These are phyloP conservation scores for Microthyrium microscopicum DNA, from an alignment of 2,329 filamentous ascomycete genomes.

Conservation along the genomic window DNA sequence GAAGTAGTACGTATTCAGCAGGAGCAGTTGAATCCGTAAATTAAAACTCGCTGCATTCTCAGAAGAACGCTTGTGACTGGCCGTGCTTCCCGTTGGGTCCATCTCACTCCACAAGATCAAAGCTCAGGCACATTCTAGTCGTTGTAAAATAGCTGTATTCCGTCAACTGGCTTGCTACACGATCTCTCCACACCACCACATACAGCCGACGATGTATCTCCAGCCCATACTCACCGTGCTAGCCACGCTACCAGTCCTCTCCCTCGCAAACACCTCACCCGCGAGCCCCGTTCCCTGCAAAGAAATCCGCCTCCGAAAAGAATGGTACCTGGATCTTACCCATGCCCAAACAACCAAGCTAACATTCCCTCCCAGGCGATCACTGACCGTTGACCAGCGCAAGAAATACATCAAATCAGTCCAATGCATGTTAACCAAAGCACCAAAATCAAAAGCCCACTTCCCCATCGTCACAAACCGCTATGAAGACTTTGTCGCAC, in stretches of 20 bases:
- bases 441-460: slow-evolving; percentile 1
- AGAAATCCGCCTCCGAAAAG: not conserved
- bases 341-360: no score
- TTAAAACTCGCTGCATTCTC: no score
- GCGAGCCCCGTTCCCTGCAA: not conserved
- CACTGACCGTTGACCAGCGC: slow-evolving; percentile 1
- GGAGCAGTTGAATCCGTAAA: no score
- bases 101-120: no score
- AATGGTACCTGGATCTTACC: not conserved
- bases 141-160: no score
- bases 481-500: slow-evolving; percentile 7
- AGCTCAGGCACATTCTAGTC: no score
- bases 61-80: no score
- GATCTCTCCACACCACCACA: not conserved
- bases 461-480: slow-evolving; percentile 3
- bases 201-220: no score
- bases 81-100: no score
- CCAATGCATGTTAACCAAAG: slow-evolving; percentile 2
- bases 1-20: no score
- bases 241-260: not conserved
- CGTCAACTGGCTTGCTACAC: no score
- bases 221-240: not conserved
- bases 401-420: slow-evolving; percentile 6
- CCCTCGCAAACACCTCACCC: not conserved
- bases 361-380: not conserved